Evolutionary conservation across 2,329 filamentous ascomycete genomes (phyloP), one percentile per base, ranked within the genome.

Genomic region (Pseudopithomyces chartarum): DNA sequence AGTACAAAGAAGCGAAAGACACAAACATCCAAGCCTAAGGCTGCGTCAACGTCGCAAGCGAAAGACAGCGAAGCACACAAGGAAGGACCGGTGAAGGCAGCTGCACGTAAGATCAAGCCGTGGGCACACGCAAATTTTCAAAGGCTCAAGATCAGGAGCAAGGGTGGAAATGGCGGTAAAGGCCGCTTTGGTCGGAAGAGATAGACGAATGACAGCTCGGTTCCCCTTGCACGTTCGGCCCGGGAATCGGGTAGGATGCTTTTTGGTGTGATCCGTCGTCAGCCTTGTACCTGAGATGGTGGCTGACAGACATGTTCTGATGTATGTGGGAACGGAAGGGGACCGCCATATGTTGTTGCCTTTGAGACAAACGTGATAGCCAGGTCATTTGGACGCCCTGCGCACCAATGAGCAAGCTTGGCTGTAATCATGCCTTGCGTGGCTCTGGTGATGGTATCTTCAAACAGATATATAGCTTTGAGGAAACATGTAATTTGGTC

Each of bases 81-180:
- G 45, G 67, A 65, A 40, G 68, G 67, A 46, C 53, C 68, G 19
- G 61, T 76, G 1, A 79, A 76, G 62, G 77, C 71, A 49, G 75
- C 73, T 38, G 73, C 70, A 26, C 73, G 74, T 33, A 82, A 80
- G 60, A 75, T 81, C 54, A 80, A 78, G 56, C 76, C 79, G 15
- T 71, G 73, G 22, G 78, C 79, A 23, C 78, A 82, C 63, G 77
- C 79, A 22, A 83, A 83, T 54, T 82, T 78, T 61, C 73, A 77
- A 17, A 73, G 67, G 57, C 74, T 83, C 29, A 83, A 83, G 58
- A 82, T 83, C 68, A 82, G 80, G 70, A 78, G 79, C 58, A 80
- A 81, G 66, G 79, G 77, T 40, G 73, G 71, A 59, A 69, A 63
- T 55, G 65, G 67, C 46, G 75, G 73, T 19, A 78, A 76, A 47